Base-by-base conservation (phyloP, 202 grass and related monocot genomes). In the Eragrostis tef region DNA sequence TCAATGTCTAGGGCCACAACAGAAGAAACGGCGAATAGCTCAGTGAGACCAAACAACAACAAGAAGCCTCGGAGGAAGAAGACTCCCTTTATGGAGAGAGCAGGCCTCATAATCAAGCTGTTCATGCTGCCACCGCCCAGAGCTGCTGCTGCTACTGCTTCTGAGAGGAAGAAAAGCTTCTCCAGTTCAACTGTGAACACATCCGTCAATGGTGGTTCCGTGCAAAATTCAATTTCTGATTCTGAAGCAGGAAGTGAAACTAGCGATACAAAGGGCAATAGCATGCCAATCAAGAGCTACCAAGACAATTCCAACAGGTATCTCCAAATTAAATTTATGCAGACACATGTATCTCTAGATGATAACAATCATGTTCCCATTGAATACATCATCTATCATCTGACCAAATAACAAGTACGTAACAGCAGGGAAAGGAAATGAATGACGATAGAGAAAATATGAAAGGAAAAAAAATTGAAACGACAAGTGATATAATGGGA, bases 91-190 rank as follows among this genome's bases (percentile, higher is more conserved):
- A 64, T 77, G 77, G 66, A 87, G 20, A 39, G 67, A 14, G 60
- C 67, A 81, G 64, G 73, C 61, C 24, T 70, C 82, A 67, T 91
- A 44, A 25, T 78, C 22, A 91, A 78, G 67, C 29, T 87, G 71
- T 81, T 91, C 76, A 53, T 69, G 60, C 65, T 69, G 11, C 61
- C 68, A 9, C 57, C 21, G 17, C 75, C 67, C 3, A 78, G 74
- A 49, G 24, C 22, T 8, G 22, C 58, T 22, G 59, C 5, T 25
- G 24, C 22, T 8, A 15, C 58, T 22, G 59, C 5, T 25, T 1
- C 6, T 79, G 59, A 21, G 72, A 73, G 41, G 70, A 81, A 63
- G 59, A 75, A 75, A 20, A 80, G 12, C 21, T 64, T 77, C 22
- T n/a, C 52, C 20, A 12, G 5, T 19, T 61, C 51, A 26, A 41